Evolutionary conservation across 176 grass and related monocot species (phyloP).

Genomic region (Chrysopogon serrulatus): DNA sequence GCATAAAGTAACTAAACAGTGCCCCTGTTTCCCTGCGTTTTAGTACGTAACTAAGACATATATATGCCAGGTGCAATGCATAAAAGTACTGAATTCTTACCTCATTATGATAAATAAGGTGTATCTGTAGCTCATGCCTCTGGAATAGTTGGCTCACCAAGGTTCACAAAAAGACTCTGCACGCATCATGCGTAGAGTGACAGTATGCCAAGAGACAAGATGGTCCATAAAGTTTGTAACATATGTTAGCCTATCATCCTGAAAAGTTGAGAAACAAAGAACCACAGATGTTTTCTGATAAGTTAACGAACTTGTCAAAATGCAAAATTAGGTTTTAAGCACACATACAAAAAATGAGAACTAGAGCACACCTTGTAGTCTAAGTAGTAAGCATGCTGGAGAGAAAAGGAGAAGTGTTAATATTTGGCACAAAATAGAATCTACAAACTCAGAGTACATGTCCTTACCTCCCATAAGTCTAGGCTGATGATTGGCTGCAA

Average conservation of each 20-base stretch:
- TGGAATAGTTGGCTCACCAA: slow-evolving; percentile 89
- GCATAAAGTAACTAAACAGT: background rate
- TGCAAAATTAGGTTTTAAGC: background rate
- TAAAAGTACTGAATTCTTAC: slow-evolving; percentile 15
- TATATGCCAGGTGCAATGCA: background rate
- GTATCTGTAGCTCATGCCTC: slow-evolving; percentile 36
- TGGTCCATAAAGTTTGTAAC: slow-evolving; percentile 76
- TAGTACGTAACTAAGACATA: background rate
- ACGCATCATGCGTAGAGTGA: slow-evolving; percentile 73
- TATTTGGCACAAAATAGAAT: slow-evolving; percentile 8
- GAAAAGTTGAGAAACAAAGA: slow-evolving; percentile 19
- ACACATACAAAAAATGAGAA: background rate
- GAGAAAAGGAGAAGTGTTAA: slow-evolving; percentile 32
- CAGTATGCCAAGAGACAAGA: slow-evolving; percentile 83
- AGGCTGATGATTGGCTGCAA: slow-evolving; percentile 84
- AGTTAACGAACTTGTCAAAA: background rate
- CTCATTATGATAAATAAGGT: background rate
- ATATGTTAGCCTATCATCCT: slow-evolving; percentile 78
- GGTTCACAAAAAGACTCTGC: slow-evolving; percentile 95
- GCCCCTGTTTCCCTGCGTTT: background rate
- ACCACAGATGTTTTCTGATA: background rate
- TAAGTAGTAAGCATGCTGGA: slow-evolving; percentile 93
- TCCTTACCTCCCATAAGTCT: slow-evolving; percentile 95
- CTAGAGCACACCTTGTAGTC: slow-evolving; percentile 71
- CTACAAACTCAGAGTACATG: background rate